Base-by-base conservation (phyloP, 1,284 basidiomycete genomes). In the Neolentinus lepideus region DNA sequence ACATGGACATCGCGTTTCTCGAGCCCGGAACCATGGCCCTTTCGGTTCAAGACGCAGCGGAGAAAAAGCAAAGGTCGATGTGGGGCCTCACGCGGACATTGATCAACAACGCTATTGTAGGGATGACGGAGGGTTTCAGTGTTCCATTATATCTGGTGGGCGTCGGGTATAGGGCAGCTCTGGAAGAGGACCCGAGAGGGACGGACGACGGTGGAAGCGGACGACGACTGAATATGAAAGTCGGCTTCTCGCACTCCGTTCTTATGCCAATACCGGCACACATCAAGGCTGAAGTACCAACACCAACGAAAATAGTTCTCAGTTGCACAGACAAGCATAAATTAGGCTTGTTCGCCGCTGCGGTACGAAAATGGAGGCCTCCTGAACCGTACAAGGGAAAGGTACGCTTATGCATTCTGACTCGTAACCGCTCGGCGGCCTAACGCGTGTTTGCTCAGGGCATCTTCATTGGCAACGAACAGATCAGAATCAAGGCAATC, bases 311-410 rank as follows among this genome's bases (percentile, higher is more conserved):
- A 72, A 88, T 89, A 56, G 69, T 81, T 48, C 69, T 85, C 47
- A 82, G 74, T 58, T 85, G 81, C 68, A 88, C 82, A 63, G 84
- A 87, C 75, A 95, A 87, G 70, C 85, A 84, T 67, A 75, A 80
- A 57, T 70, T 98, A 43, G 94, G 94, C 0, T 75, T 92, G 60
- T 97, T 97, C 68, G 92, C 94, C 0, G 92, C 93, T 16, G 82
- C 86, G 64, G 89, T 99, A 31, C 76, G 94, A 60, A 80, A 78
- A 56, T 90, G 86, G 76, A 83, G 96, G 62, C 88, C 87, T 63
- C 96, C 96, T 14, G 97, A 99, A 69, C 95, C 95, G 21, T 99
- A 98, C 75, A 94, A 98, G 75, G 94, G 94, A 64, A 95, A 97
- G 81, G 92, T 93, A 66, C 57, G 86, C 72, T 10, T n/a, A 55